Evolutionary conservation across 1,284 basidiomycete species (phyloP).

Genomic region (Pterula multifida): DNA sequence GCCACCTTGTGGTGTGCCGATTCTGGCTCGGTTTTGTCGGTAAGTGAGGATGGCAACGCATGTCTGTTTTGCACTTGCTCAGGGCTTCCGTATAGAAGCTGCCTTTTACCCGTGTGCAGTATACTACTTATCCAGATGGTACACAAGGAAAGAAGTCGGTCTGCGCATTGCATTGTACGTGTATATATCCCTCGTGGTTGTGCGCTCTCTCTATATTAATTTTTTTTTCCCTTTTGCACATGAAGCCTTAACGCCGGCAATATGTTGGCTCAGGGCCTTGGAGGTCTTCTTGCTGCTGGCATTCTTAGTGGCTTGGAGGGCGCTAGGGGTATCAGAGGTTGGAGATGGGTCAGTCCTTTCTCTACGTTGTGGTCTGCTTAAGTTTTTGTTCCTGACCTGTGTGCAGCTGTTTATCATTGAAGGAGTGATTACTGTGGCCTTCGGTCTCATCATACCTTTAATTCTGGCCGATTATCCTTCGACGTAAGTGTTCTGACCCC

Average conservation of each 20-base stretch:
- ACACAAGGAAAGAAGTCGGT: constrained; percentile 13
- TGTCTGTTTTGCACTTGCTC: background rate
- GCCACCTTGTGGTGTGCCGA: constrained; percentile 10
- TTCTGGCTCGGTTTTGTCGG: constrained; percentile 13
- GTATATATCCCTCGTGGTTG: background rate
- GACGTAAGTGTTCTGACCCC: constrained; percentile 5
- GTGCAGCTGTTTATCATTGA: constrained; percentile 12
- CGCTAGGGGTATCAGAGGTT: constrained; percentile 26
- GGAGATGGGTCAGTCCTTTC: constrained; percentile 18
- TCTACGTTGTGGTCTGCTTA: background rate
- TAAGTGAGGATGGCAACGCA: constrained; percentile 1
- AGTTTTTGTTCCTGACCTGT: background rate
- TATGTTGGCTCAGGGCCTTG: constrained; percentile 18
- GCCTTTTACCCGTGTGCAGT: constrained; percentile 15
- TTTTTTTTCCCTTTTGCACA: background rate
- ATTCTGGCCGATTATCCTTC: constrained; percentile 12
- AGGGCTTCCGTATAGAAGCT: constrained; percentile 9
- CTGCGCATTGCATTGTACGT: constrained; percentile 20
- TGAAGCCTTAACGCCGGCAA: constrained; percentile 11
- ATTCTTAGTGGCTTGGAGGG: constrained; percentile 31
- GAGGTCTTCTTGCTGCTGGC: constrained; percentile 29
- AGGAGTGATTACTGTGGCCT: constrained; percentile 11
- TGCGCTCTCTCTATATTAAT: no score
- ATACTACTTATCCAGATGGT: constrained; percentile 15
- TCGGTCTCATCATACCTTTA: constrained; percentile 12